Base-by-base conservation (phyloP, 208 protist genomes). In the Tritrichomonas musculus region DNA sequence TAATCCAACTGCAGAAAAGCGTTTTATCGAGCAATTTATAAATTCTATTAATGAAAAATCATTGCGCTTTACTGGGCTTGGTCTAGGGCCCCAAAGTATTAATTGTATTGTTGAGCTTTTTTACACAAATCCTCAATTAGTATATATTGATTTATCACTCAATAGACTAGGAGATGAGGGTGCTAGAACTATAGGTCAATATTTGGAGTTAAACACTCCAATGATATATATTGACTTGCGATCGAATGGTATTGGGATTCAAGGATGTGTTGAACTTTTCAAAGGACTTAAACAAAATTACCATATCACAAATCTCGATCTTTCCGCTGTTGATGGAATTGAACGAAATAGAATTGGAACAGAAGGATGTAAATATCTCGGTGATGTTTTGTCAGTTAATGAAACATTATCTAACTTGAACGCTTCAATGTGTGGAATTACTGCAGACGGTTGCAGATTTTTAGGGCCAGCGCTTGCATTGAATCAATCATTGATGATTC, bases 1-100 rank as follows among this genome's bases (percentile, higher is more conserved):
- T 22, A 88, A 88, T 88, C 14, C 25, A 27, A 39, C 77, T 20
- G 41, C 77, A 53, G 0, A 50, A 88, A 57, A 53, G 27, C 8
- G 77, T 33, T 88, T 88, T 57, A 33, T 88, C 27, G 77, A 88
- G 27, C 77, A 88, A 88, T 88, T 88, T 57, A 53, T 88, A 27
- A 88, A 57, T 57, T 88, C 77, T 11, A 88, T 88, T 36, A 20
- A 39, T 27, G 41, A 53, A 57, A 88, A 88, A 57, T 53, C 77
- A 88, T 39, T 88, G 27, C 53, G 41, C 9, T 88, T 88, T 20
- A 88, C 13, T 39, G 77, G 47, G 20, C 44, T 88, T 55, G 77
- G 77, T 57, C 47, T 88, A 22, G 47, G 47, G 11, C 47, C 77
- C 27, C 20, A 53, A 39, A 47, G 41, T 5, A 33, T 49, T 36